phyloP scores from a whole-genome alignment of 495 filamentous ascomycete species.

The Hamigera avellanea region DNA sequence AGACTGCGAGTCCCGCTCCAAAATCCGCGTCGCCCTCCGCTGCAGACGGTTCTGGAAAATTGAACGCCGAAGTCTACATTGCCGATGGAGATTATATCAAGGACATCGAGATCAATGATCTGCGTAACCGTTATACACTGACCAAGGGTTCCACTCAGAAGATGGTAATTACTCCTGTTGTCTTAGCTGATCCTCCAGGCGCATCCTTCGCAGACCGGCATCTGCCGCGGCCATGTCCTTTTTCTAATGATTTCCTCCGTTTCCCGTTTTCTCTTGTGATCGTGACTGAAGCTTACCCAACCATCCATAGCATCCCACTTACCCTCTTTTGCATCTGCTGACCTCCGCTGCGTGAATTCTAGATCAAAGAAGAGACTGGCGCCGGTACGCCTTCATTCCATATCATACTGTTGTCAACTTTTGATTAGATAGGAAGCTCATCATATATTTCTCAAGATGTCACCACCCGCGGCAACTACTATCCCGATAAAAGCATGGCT shows the following conservation, averaged over 20 bases:
- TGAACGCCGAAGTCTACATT: slow-evolving; percentile 83
- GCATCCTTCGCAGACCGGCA: slow-evolving; percentile 21
- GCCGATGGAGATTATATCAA: slow-evolving; percentile 95
- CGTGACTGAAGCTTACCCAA: slow-evolving; percentile 74
- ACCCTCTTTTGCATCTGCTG: slow-evolving; percentile 93
- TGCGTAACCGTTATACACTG: slow-evolving; percentile 93
- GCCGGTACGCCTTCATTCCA: slow-evolving; percentile 81
- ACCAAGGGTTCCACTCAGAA: slow-evolving; percentile 97
- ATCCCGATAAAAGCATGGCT: slow-evolving; percentile 95
- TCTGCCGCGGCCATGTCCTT: slow-evolving; percentile 25
- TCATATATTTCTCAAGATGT: slow-evolving; percentile 74
- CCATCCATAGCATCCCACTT: slow-evolving; percentile 54
- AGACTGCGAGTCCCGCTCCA: slow-evolving; percentile 40
- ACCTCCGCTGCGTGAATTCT: slow-evolving; percentile 86
- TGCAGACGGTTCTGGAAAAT: slow-evolving; percentile 41
- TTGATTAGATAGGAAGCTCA: slow-evolving; percentile 48
- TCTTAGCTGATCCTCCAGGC: slow-evolving; percentile 73
- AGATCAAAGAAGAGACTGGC: slow-evolving; percentile 99
- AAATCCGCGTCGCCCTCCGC: slow-evolving; percentile 33
- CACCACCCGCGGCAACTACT: slow-evolving; percentile 92
- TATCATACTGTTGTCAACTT: slow-evolving; percentile 29
- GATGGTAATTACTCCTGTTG: slow-evolving; percentile 89
- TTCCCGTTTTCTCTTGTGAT: slow-evolving; percentile 38
- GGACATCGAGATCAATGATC: slow-evolving; percentile 96
- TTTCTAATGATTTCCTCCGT: slow-evolving; percentile 10